phyloP scores from a whole-genome alignment of 2,329 filamentous ascomycete species.

The Nannizziopsis arthrosporioides region DNA sequence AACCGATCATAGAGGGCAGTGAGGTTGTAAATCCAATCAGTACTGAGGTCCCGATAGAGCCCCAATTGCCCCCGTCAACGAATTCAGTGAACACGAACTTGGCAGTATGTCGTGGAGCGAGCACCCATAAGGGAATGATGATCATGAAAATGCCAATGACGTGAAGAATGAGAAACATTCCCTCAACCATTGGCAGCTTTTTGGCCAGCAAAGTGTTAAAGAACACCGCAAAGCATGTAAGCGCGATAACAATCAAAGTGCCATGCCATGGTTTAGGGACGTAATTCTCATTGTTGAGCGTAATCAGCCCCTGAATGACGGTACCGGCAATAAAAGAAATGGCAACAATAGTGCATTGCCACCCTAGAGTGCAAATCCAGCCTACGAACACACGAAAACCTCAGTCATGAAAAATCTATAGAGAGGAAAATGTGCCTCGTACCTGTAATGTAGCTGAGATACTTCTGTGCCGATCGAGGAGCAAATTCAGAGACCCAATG shows the following conservation, averaged over 20 bases:
- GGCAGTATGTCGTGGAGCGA: constrained; percentile 19
- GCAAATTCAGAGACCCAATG: constrained; percentile 37
- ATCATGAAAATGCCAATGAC: constrained; percentile 35
- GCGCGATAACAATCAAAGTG: constrained; percentile 28
- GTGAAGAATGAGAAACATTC: constrained; percentile 29
- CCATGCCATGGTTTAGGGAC: constrained; percentile 27
- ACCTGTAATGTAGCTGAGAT: constrained; percentile 32
- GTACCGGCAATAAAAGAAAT: constrained; percentile 22
- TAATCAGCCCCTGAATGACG: constrained; percentile 25
- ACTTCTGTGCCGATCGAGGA: constrained; percentile 31
- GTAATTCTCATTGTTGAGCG: constrained; percentile 24
- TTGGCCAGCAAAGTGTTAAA: constrained; percentile 21
- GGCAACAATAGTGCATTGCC: constrained; percentile 25
- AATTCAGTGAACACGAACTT: constrained; percentile 29
- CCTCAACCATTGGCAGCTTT: constrained; percentile 24
- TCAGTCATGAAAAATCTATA: not conserved
- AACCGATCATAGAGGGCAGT: constrained; percentile 22
- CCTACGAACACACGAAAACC: constrained; percentile 18
- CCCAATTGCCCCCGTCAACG: constrained; percentile 27
- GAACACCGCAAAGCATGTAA: constrained; percentile 21
- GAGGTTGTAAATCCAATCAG: constrained; percentile 27
- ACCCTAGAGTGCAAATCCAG: constrained; percentile 24
- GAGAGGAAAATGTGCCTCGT: not conserved
- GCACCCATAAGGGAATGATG: constrained; percentile 34
- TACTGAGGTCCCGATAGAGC: constrained; percentile 26